phyloP scores from a whole-genome alignment of 1,284 basidiomycete species.

The Rhodotorula sp. region DNA sequence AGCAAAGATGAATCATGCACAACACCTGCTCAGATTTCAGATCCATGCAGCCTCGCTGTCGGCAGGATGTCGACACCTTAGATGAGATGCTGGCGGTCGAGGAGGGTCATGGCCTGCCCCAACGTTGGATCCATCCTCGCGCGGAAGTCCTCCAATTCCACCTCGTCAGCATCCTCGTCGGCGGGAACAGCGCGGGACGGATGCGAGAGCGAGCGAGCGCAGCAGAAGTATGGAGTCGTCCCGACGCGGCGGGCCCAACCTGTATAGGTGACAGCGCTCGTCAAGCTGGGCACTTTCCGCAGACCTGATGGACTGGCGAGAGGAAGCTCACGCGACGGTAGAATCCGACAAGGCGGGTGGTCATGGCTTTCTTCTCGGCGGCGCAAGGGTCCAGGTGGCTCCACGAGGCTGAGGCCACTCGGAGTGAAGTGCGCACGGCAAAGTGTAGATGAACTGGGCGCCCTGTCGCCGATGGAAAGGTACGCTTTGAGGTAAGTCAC shows the following conservation, averaged over 20 bases:
- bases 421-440: background rate
- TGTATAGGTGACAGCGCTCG: background rate
- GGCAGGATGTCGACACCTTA: background rate
- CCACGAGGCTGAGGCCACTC: background rate
- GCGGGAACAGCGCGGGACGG: background rate
- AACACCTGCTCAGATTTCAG: no score
- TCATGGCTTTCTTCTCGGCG: background rate
- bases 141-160: no score
- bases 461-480: background rate
- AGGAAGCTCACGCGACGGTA: constrained; percentile 5
- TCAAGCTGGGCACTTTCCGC: no score
- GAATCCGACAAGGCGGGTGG: background rate
- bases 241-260: constrained; percentile 1
- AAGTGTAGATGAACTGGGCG: background rate
- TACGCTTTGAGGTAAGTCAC: no score
- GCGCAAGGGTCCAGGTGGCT: background rate
- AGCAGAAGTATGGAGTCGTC: background rate
- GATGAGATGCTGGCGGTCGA: background rate
- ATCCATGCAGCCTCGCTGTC: no score
- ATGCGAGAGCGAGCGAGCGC: background rate
- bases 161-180: background rate
- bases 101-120: background rate
- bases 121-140: background rate
- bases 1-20: no score
- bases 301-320: no score